Evolutionary conservation across 768 basidiomycete species (phyloP).

Genomic region (Suillus weaverae): DNA sequence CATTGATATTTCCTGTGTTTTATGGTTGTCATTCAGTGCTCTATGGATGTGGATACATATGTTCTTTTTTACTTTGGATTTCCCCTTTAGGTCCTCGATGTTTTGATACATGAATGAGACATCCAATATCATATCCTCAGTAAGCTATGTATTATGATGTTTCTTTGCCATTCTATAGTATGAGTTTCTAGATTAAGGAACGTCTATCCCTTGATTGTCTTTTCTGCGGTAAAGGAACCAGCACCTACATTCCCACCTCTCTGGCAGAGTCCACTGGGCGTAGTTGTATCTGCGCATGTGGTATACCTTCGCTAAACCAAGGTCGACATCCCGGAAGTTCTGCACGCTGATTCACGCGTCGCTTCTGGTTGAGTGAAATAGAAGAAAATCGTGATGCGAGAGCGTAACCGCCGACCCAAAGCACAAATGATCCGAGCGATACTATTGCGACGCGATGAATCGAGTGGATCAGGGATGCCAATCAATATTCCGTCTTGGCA

Average conservation of each 20-base stretch:
- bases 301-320: not conserved
- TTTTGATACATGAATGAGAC: no score
- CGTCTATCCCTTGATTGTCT: not conserved
- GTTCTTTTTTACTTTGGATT: not conserved
- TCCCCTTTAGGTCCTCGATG: no score
- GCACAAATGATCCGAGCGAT: no score
- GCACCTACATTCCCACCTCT: conserved; percentile 58
- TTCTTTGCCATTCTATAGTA: not conserved
- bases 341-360: not conserved
- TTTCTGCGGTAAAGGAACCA: conserved; percentile 52
- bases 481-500: not conserved
- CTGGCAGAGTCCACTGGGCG: conserved; percentile 41
- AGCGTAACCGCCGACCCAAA: not conserved
- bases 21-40: not conserved
- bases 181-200: not conserved
- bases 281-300: conserved; percentile 34
- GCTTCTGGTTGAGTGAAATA: not conserved
- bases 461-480: no score
- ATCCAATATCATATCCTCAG: no score
- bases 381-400: not conserved
- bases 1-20: not conserved
- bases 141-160: not conserved
- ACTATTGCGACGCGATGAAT: no score
- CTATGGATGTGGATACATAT: not conserved
- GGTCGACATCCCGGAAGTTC: not conserved